phyloP scores from a whole-genome alignment of 139 green algal species.

The Edaphochlamys debaryana region DNA sequence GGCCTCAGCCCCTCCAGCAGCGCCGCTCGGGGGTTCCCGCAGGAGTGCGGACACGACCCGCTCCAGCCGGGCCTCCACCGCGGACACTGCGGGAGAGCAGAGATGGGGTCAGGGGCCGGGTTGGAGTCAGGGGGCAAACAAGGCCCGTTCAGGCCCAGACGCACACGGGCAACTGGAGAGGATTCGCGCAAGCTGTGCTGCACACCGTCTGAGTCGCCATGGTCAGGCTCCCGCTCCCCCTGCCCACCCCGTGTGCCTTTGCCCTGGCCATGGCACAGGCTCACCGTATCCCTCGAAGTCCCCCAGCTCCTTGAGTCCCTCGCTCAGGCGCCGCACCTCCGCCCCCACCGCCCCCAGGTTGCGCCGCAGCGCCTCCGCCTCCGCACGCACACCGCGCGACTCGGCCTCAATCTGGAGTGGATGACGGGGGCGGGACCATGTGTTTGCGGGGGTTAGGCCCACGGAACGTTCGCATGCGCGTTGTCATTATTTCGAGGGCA shows the following conservation, averaged over 20 bases:
- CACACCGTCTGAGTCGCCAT: too few species aligned
- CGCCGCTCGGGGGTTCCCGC: too few species aligned
- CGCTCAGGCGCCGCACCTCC: constrained; percentile 17
- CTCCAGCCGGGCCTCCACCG: not conserved
- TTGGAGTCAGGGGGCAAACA: constrained; percentile 1
- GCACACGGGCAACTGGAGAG: not conserved
- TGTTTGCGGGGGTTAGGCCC: not conserved
- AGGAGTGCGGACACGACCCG: constrained; percentile 1
- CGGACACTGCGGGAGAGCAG: constrained; percentile 11
- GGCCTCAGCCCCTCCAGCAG: too few species aligned
- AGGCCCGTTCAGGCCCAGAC: too few species aligned
- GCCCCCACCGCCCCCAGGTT: constrained; percentile 12
- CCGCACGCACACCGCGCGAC: constrained; percentile 30
- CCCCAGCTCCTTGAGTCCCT: constrained; percentile 53
- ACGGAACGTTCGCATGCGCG: too few species aligned
- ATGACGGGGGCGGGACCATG: not conserved
- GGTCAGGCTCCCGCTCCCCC: too few species aligned
- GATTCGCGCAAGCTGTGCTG: too few species aligned
- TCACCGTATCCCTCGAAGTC: constrained; percentile 60
- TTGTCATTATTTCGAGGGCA: too few species aligned
- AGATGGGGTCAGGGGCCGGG: too few species aligned
- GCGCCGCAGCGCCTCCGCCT: constrained; percentile 18
- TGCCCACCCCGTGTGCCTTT: too few species aligned
- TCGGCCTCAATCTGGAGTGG: constrained; percentile 26
- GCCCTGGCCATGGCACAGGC: not conserved